A percentile compares a stretch with the other conserved stretches of the same genome.
Evolutionary conservation across 176 grass and related monocot species (phyloP).

Genomic region (Saccharum spontaneum): DNA sequence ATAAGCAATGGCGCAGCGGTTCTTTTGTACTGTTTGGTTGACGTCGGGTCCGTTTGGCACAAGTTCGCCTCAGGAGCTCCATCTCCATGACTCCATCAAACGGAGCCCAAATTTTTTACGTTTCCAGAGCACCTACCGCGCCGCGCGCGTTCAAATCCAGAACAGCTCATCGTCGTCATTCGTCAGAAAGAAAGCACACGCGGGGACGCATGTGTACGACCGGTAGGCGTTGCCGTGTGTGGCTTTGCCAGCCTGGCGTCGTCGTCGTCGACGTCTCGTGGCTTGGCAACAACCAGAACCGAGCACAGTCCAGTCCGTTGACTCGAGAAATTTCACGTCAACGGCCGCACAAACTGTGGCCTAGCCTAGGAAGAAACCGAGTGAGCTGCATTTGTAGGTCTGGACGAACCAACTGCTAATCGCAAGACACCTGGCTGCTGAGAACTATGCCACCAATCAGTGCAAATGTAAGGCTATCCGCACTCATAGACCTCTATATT

Average conservation of each 20-base stretch:
- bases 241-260: background rate
- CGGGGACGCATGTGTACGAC: background rate
- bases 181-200: background rate
- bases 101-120: too few species aligned
- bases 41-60: too few species aligned
- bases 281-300: background rate
- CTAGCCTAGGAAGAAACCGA: background rate
- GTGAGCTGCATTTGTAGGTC: background rate
- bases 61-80: too few species aligned
- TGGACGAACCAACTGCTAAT: too few species aligned
- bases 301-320: background rate
- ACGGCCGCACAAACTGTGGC: background rate
- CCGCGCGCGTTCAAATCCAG: too few species aligned
- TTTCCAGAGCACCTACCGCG: too few species aligned
- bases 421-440: background rate
- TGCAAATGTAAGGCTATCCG: too few species aligned
- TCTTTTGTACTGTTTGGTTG: too few species aligned
- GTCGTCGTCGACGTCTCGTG: background rate
- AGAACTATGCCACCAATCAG: background rate
- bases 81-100: too few species aligned
- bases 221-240: background rate
- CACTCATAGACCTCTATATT: too few species aligned
- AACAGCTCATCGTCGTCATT: too few species aligned
- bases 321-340: background rate
- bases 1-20: too few species aligned